These are phyloP conservation scores for Tuber indicum DNA, from an alignment of 495 filamentous ascomycete species.

Conservation along the genomic window DNA sequence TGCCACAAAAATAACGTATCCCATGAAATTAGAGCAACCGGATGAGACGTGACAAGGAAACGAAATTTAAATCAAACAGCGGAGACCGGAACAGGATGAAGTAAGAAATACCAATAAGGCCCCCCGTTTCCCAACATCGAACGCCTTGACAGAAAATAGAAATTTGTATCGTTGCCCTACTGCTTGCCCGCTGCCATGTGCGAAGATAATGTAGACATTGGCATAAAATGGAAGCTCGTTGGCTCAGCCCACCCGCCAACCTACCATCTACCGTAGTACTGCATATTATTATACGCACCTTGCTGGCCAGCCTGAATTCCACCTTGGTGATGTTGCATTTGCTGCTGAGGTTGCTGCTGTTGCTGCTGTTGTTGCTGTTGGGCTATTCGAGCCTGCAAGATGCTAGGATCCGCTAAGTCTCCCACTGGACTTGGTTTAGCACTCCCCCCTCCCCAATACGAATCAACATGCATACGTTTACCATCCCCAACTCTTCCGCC, in stretches of 20 bases:
- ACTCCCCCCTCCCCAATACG: conserved; percentile 38
- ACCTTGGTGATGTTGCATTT: conserved; percentile 51
- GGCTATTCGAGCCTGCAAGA: conserved; percentile 78
- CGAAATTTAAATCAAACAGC: conserved; percentile 40
- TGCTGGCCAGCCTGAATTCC: conserved; percentile 75
- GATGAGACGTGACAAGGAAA: conserved; percentile 36
- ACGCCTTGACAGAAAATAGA: conserved; percentile 38
- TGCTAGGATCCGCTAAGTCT: conserved; percentile 99
- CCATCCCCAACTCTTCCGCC: conserved; percentile 36
- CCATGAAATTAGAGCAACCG: not conserved
- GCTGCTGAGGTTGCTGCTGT: conserved; percentile 50
- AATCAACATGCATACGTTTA: conserved; percentile 42
- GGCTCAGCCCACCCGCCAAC: conserved; percentile 24
- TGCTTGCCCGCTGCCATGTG: conserved; percentile 22
- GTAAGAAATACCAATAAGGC: conserved; percentile 24
- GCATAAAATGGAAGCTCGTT: conserved; percentile 28
- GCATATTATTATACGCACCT: conserved; percentile 96
- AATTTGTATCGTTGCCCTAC: conserved; percentile 15
- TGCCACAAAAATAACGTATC: not conserved
- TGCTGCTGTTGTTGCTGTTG: conserved; percentile 57
- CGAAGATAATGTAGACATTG: conserved; percentile 2
- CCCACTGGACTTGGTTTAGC: conserved; percentile 53
- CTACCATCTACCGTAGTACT: conserved; percentile 67
- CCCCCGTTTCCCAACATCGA: conserved; percentile 42
- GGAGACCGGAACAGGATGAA: conserved; percentile 32